Percentiles rank a stretch among this genome's conserved stretches.
Evolutionary conservation across 1,139 yeast species (phyloP).

Genomic region (Nakaseomyces delphensis): DNA sequence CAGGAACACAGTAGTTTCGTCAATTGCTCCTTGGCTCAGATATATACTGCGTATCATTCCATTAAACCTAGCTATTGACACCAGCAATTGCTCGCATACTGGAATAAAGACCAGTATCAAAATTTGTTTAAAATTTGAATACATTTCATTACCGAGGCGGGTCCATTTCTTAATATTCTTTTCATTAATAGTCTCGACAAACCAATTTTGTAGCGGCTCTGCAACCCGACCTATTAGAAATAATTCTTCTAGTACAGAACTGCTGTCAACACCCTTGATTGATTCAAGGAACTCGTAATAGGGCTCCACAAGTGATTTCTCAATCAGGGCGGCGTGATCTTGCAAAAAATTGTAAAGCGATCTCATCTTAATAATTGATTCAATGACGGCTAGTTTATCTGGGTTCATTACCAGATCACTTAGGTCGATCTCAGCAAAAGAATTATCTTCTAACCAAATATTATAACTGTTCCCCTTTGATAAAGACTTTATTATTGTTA

Average conservation of each 20-base stretch:
- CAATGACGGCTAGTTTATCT: not conserved
- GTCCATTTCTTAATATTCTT: slow-evolving; percentile 56
- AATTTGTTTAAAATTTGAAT: slow-evolving; percentile 19
- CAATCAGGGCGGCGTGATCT: not conserved
- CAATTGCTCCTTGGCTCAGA: slow-evolving; percentile 5
- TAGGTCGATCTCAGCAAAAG: not conserved
- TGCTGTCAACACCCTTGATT: not conserved
- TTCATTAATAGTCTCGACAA: slow-evolving; percentile 51
- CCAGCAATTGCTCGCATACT: slow-evolving; percentile 48
- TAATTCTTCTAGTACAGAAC: slow-evolving; percentile 6
- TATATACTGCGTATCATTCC: slow-evolving; percentile 28
- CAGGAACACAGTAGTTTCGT: slow-evolving; percentile 7
- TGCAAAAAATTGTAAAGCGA: not conserved
- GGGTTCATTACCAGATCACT: not conserved
- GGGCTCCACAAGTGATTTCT: not conserved
- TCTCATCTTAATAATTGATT: not conserved
- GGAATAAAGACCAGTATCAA: slow-evolving; percentile 38
- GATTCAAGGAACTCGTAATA: slow-evolving; percentile 1
- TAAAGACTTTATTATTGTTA: not conserved
- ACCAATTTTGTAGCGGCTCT: slow-evolving; percentile 39
- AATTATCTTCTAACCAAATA: not conserved
- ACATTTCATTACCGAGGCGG: slow-evolving; percentile 36
- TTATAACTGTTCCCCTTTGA: not conserved
- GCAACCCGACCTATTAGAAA: slow-evolving; percentile 18
- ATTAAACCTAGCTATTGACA: slow-evolving; percentile 41